These are phyloP conservation scores for Linnemannia zychae DNA, from an alignment of 192 early-diverging fungal genomes.

Conservation along the genomic window DNA sequence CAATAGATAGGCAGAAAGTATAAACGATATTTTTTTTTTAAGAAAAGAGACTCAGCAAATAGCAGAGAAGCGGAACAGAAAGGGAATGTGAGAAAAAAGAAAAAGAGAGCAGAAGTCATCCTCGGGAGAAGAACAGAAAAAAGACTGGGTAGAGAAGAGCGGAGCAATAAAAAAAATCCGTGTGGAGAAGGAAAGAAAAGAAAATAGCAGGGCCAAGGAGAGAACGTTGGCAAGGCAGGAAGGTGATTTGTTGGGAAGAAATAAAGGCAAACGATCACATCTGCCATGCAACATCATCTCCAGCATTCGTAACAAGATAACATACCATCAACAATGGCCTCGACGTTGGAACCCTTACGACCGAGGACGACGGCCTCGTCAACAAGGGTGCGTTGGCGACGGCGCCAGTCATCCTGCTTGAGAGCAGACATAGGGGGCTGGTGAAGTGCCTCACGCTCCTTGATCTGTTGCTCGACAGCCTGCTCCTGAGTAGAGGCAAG, in stretches of 20 bases:
- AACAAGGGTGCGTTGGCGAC: slow-evolving; percentile 48
- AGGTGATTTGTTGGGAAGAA: background rate
- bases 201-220: background rate
- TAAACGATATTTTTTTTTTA: background rate
- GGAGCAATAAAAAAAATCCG: slow-evolving; percentile 16
- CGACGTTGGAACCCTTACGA: slow-evolving; percentile 65
- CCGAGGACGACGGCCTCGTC: slow-evolving; percentile 57
- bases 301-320: background rate
- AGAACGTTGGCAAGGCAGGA: slow-evolving; percentile 4
- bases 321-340: slow-evolving; percentile 67
- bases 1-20: slow-evolving; percentile 16
- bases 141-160: slow-evolving; percentile 5
- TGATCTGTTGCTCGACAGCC: slow-evolving; percentile 44
- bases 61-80: background rate
- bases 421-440: slow-evolving; percentile 51
- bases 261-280: background rate
- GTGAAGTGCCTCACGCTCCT: slow-evolving; percentile 53
- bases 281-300: background rate
- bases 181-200: slow-evolving; percentile 25
- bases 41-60: no score
- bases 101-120: background rate
- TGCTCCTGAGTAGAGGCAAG: slow-evolving; percentile 47
- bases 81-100: background rate
- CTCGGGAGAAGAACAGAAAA: background rate
- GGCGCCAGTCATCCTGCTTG: slow-evolving; percentile 43